A percentile compares a stretch with the other conserved stretches of the same genome.
These are phyloP conservation scores for Suillus subalutaceus DNA, from an alignment of 768 basidiomycete species.

Conservation along the genomic window DNA sequence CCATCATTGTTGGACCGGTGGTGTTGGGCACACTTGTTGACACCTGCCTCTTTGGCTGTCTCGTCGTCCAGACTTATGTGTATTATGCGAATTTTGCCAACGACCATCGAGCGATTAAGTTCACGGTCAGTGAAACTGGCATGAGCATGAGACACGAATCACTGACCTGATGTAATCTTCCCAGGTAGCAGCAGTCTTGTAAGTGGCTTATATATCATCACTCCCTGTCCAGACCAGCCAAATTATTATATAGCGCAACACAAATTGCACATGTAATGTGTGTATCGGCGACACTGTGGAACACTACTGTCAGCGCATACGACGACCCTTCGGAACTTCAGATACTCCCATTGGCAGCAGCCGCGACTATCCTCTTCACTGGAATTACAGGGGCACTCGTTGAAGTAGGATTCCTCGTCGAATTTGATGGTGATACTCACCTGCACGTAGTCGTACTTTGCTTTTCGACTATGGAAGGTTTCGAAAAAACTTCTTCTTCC, in stretches of 20 bases:
- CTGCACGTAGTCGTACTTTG: neutral
- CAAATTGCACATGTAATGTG: slow-evolving; percentile 4
- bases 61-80: slow-evolving; percentile 27
- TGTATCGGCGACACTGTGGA: slow-evolving; percentile 3
- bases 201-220: neutral
- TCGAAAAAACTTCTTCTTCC: neutral
- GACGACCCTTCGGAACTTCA: neutral
- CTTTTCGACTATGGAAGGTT: slow-evolving; percentile 7
- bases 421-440: neutral
- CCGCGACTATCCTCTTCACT: neutral
- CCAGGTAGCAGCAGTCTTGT: slow-evolving; percentile 12
- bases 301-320: neutral
- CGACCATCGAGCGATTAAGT: slow-evolving; percentile 17
- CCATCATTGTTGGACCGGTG: slow-evolving; percentile 26
- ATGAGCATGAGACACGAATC: neutral
- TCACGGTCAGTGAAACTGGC: slow-evolving; percentile 20
- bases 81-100: slow-evolving; percentile 26
- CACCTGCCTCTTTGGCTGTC: slow-evolving; percentile 27
- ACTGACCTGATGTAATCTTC: neutral
- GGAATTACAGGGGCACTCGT: neutral
- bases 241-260: neutral
- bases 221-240: neutral
- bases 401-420: neutral
- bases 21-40: slow-evolving; percentile 24
- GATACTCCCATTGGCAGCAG: neutral